phyloP scores from a whole-genome alignment of 805 yeast genomes.

The Nakazawaea peltata region DNA sequence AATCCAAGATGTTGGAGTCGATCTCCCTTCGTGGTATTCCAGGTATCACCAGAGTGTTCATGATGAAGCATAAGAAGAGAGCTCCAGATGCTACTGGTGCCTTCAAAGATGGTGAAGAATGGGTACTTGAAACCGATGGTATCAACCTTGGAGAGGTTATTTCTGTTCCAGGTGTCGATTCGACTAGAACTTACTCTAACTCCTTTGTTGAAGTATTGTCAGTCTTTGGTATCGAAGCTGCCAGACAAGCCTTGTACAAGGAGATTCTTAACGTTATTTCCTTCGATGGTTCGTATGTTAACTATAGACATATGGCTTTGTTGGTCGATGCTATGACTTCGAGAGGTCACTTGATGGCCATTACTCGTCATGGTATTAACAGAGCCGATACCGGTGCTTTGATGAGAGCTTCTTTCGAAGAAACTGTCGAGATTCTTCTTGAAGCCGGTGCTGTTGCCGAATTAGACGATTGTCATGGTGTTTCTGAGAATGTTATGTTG shows the following conservation, averaged over 20 bases:
- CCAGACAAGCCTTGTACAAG: conserved; percentile 86
- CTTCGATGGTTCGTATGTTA: conserved; percentile 98
- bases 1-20: conserved; percentile 91
- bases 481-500: conserved; percentile 92
- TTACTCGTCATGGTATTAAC: conserved; percentile 98
- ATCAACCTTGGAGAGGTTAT: conserved; percentile 91
- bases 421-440: conserved; percentile 92
- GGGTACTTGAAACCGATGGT: conserved; percentile 99
- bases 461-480: conserved; percentile 96
- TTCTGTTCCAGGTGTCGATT: conserved; percentile 91
- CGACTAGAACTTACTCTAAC: conserved; percentile 86
- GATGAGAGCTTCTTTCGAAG: conserved; percentile 99
- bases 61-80: conserved; percentile 78
- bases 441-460: conserved; percentile 99
- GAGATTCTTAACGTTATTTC: conserved; percentile 97
- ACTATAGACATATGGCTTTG: conserved; percentile 96
- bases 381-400: conserved; percentile 98
- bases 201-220: conserved; percentile 93
- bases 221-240: conserved; percentile 97
- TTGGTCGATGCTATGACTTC: conserved; percentile 98
- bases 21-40: conserved; percentile 94
- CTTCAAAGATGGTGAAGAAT: conserved; percentile 81
- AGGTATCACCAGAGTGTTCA: conserved; percentile 83
- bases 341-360: conserved; percentile 96
- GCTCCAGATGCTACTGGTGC: conserved; percentile 79